phyloP scores from a whole-genome alignment of 2,329 filamentous ascomycete genomes.

The Elsinoe necatrix region DNA sequence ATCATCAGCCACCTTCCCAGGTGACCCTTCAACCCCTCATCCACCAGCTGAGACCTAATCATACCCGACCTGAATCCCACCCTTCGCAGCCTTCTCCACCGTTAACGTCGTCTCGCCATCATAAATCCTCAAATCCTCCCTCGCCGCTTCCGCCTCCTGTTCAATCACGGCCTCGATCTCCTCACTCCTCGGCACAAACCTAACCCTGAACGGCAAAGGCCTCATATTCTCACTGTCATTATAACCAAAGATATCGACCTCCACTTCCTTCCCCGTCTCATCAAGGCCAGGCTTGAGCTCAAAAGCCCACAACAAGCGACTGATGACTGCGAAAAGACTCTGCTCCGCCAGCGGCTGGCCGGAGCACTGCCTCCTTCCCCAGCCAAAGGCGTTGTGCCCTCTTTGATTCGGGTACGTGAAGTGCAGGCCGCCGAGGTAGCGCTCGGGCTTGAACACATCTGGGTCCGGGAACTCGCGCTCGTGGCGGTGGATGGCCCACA shows the following conservation, averaged over 20 bases:
- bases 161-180: not conserved
- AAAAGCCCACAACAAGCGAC: slow-evolving; percentile 2
- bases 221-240: slow-evolving; percentile 12
- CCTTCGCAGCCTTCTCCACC: slow-evolving; percentile 2
- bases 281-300: not conserved
- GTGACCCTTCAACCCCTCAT: not conserved
- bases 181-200: slow-evolving; percentile 2
- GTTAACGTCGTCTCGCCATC: slow-evolving; percentile 8
- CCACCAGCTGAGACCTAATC: not conserved
- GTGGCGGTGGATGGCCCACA: slow-evolving; percentile 24
- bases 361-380: slow-evolving; percentile 6
- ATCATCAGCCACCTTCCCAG: not conserved
- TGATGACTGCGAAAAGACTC: not conserved
- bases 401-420: not conserved
- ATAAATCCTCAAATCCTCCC: not conserved
- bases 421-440: slow-evolving; percentile 20
- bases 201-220: slow-evolving; percentile 3
- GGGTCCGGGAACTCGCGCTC: slow-evolving; percentile 20
- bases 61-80: not conserved
- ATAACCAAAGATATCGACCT: slow-evolving; percentile 1
- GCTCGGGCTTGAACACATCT: slow-evolving; percentile 22
- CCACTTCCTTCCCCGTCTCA: not conserved
- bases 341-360: slow-evolving; percentile 10
- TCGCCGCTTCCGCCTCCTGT: not conserved
- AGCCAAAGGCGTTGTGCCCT: slow-evolving; percentile 9